A percentile compares a stretch with the other conserved stretches of the same genome.
phyloP scores from a whole-genome alignment of 2,329 filamentous ascomycete species.

The Curvularia eragrostidis region DNA sequence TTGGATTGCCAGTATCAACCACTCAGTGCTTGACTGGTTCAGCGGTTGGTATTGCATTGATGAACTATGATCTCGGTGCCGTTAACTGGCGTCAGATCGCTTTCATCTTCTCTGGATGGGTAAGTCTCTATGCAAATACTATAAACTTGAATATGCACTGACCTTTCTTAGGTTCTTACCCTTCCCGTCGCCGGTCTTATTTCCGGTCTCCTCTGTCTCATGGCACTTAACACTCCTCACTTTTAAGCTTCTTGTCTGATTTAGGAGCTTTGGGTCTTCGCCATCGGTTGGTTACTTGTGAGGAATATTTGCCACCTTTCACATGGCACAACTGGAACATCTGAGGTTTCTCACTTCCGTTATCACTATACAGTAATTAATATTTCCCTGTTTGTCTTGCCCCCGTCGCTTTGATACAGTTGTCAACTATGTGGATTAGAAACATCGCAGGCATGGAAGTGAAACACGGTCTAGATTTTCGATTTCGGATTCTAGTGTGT shows the following conservation, averaged over 20 bases:
- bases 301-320: not conserved
- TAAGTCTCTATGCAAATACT: not conserved
- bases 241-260: conserved; percentile 20
- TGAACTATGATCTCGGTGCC: conserved; percentile 45
- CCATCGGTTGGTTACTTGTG: no score
- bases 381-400: not conserved
- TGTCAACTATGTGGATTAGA: not conserved
- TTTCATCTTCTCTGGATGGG: conserved; percentile 46
- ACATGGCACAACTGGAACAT: no score
- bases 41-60: conserved; percentile 34
- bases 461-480: not conserved
- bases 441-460: not conserved
- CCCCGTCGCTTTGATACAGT: not conserved
- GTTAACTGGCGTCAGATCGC: conserved; percentile 53
- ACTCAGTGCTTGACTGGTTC: conserved; percentile 61
- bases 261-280: not conserved
- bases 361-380: not conserved
- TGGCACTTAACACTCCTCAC: conserved; percentile 54
- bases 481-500: no score
- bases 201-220: conserved; percentile 49
- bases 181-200: conserved; percentile 53
- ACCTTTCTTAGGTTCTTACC: conserved; percentile 52
- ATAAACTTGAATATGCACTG: not conserved
- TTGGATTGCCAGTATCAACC: conserved; percentile 68
- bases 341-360: not conserved